Evolutionary conservation across 2,329 filamentous ascomycete genomes (phyloP).

Genomic region (Pyricularia pennisetigena): DNA sequence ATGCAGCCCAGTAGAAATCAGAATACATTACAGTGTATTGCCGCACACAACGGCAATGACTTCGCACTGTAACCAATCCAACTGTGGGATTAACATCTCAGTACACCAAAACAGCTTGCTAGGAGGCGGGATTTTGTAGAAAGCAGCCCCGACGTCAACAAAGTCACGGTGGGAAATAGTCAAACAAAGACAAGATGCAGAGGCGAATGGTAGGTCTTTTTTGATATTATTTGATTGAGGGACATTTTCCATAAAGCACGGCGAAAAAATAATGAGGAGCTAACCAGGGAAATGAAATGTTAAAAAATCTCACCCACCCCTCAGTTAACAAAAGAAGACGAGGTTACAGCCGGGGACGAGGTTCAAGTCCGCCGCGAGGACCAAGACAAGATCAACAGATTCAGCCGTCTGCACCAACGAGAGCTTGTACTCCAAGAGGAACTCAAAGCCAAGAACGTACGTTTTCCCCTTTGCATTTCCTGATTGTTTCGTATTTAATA

Average conservation of each 20-base stretch:
- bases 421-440: conserved; percentile 72
- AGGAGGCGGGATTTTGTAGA: background rate
- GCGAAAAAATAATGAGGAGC: background rate
- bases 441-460: conserved; percentile 66
- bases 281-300: background rate
- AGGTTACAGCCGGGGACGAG: conserved; percentile 68
- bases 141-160: background rate
- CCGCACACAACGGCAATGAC: background rate
- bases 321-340: conserved; percentile 90
- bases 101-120: background rate
- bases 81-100: background rate
- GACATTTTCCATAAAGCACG: rapidly evolving
- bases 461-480: background rate
- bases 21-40: background rate
- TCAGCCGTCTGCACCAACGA: conserved; percentile 87
- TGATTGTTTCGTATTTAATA: background rate
- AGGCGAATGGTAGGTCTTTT: conserved; percentile 48
- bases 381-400: conserved; percentile 97
- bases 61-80: background rate
- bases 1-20: background rate
- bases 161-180: background rate
- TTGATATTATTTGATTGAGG: background rate
- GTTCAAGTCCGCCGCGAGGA: conserved; percentile 92
- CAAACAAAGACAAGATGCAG: conserved; percentile 28
- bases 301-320: conserved; percentile 9